These are phyloP conservation scores for Lunasporangiospora selenospora DNA, from an alignment of 192 early-diverging fungal genomes.

Conservation along the genomic window DNA sequence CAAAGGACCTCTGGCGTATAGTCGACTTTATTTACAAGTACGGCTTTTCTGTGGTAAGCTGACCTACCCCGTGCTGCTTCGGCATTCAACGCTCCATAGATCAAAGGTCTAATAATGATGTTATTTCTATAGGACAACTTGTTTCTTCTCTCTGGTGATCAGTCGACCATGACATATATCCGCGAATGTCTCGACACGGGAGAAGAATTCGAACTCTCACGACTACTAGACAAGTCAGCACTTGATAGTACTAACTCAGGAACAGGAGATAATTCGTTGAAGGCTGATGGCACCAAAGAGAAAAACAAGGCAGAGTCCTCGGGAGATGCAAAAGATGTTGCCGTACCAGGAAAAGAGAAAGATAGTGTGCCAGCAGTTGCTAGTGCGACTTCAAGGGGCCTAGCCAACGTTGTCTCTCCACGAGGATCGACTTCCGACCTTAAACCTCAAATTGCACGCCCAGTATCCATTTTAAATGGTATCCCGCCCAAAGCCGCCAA, in stretches of 20 bases:
- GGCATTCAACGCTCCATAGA: background rate
- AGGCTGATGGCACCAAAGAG: background rate
- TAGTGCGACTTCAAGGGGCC: too few relatives aligned
- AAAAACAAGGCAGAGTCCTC: background rate
- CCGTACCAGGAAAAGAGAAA: too few relatives aligned
- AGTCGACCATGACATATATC: slow-evolving; percentile 65
- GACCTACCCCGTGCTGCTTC: background rate
- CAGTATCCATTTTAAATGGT: slow-evolving; percentile 55
- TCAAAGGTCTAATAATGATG: too few relatives aligned
- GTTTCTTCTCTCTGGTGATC: slow-evolving; percentile 71
- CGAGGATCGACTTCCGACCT: slow-evolving; percentile 43
- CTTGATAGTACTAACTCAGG: too few relatives aligned
- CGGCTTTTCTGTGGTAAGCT: slow-evolving; percentile 67
- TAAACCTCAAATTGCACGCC: slow-evolving; percentile 48
- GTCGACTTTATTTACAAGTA: slow-evolving; percentile 75
- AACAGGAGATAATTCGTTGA: background rate
- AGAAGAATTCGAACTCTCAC: slow-evolving; percentile 63
- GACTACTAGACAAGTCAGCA: slow-evolving; percentile 38
- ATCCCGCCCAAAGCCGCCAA: slow-evolving; percentile 48
- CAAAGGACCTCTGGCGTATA: slow-evolving; percentile 76
- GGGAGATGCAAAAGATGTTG: slow-evolving; percentile 9
- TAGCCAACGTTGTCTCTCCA: too few relatives aligned
- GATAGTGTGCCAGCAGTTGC: too few relatives aligned
- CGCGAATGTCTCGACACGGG: slow-evolving; percentile 85
- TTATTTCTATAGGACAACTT: slow-evolving; percentile 63